Evolutionary conservation across 495 filamentous ascomycete species (phyloP).

Genomic region (Evernia prunastri): DNA sequence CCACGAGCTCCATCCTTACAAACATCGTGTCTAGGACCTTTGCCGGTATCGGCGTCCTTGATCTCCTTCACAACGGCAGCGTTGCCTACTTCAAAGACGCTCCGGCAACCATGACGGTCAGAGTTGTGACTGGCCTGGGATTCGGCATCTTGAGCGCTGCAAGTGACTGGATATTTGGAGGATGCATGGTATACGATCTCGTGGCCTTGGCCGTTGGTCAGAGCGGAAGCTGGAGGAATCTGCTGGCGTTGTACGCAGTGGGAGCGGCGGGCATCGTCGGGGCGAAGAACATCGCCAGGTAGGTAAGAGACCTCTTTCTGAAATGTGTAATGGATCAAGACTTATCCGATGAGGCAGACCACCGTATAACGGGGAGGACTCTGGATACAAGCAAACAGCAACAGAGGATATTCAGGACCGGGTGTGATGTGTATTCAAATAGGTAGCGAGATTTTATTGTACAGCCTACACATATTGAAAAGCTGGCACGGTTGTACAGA

Average conservation of each 20-base stretch:
- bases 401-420: conserved; percentile 26
- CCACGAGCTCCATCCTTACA: conserved; percentile 41
- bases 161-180: conserved; percentile 49
- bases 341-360: conserved; percentile 16
- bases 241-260: conserved; percentile 42
- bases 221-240: conserved; percentile 37
- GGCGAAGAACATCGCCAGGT: conserved; percentile 42
- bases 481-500: no score
- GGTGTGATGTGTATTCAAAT: conserved; percentile 13
- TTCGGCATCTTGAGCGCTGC: conserved; percentile 37
- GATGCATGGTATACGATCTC: conserved; percentile 47
- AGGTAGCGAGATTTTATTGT: not conserved
- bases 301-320: conserved; percentile 27
- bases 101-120: conserved; percentile 36
- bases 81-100: conserved; percentile 43
- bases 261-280: conserved; percentile 43
- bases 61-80: conserved; percentile 46
- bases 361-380: conserved; percentile 22
- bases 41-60: conserved; percentile 48
- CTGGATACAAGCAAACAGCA: conserved; percentile 20
- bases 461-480: not conserved
- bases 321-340: not conserved
- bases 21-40: conserved; percentile 48
- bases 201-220: conserved; percentile 44
- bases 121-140: conserved; percentile 40